Conservation (phyloP, 768 basidiomycete genomes). For the Suillus occidentalis region DNA sequence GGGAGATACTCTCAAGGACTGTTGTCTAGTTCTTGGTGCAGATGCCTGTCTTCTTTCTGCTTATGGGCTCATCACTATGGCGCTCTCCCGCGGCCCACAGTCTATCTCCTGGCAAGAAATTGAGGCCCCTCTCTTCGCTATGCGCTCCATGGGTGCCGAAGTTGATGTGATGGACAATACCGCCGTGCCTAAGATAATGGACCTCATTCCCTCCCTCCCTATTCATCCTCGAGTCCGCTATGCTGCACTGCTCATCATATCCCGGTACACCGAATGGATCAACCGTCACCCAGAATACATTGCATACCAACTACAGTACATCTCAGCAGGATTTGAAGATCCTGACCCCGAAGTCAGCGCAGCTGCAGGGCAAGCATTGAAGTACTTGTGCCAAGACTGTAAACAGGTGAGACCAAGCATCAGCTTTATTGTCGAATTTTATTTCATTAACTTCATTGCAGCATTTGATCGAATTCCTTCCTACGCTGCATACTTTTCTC, state of each 20-base stretch:
- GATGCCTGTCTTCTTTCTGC: slow-evolving; percentile 80
- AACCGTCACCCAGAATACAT: slow-evolving; percentile 87
- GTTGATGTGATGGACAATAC: slow-evolving; percentile 79
- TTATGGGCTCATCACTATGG: slow-evolving; percentile 76
- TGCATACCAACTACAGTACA: slow-evolving; percentile 81
- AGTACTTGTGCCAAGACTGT: slow-evolving; percentile 96
- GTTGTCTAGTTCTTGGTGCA: slow-evolving; percentile 90
- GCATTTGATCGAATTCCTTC: slow-evolving; percentile 91
- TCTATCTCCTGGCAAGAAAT: slow-evolving; percentile 90
- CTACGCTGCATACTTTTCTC: slow-evolving; percentile 88
- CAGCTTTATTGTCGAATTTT: not conserved
- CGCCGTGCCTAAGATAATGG: slow-evolving; percentile 95
- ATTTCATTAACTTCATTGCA: slow-evolving; percentile 29
- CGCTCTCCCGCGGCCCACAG: slow-evolving; percentile 60
- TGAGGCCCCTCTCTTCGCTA: slow-evolving; percentile 95
- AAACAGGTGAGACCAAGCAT: slow-evolving; percentile 56
- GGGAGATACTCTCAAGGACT: slow-evolving; percentile 99
- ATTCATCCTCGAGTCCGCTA: slow-evolving; percentile 90
- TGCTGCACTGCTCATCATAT: slow-evolving; percentile 91
- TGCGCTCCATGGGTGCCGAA: slow-evolving; percentile 98
- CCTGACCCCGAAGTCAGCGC: slow-evolving; percentile 80
- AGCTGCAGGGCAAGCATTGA: slow-evolving; percentile 94
- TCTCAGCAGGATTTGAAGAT: slow-evolving; percentile 89
- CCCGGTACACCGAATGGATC: slow-evolving; percentile 97
- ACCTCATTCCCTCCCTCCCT: slow-evolving; percentile 87